phyloP scores from a whole-genome alignment of 2,329 filamentous ascomycete species.

The Xylariales sp. region DNA sequence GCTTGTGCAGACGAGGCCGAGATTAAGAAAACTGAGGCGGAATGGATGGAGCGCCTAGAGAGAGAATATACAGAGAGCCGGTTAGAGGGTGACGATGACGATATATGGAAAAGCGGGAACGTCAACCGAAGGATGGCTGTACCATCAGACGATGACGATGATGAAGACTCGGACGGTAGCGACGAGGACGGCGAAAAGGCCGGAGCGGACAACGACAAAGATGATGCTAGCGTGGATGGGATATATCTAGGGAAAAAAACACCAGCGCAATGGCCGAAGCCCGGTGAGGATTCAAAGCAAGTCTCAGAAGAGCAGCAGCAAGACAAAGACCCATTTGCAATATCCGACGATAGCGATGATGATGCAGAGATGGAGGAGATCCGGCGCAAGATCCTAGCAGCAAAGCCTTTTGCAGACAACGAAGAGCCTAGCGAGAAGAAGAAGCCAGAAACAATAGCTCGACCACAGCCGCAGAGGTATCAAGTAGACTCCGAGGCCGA shows the following conservation, averaged over 20 bases:
- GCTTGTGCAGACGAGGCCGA: constrained; percentile 76
- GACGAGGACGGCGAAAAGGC: constrained; percentile 39
- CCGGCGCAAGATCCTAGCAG: constrained; percentile 81
- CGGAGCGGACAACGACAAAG: constrained; percentile 39
- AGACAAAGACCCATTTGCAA: constrained; percentile 63
- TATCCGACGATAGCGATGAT: constrained; percentile 76
- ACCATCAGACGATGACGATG: constrained; percentile 49
- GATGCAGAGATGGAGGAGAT: constrained; percentile 83
- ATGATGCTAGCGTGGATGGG: constrained; percentile 45
- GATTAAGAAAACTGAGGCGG: constrained; percentile 78
- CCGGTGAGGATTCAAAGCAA: constrained; percentile 21
- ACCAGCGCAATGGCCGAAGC: constrained; percentile 26
- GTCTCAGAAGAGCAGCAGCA: constrained; percentile 42
- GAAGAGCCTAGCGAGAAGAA: constrained; percentile 43
- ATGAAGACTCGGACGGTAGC: constrained; percentile 43
- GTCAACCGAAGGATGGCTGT: constrained; percentile 61
- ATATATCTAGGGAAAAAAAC: constrained; percentile 57
- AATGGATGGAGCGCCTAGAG: constrained; percentile 87
- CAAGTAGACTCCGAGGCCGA: constrained; percentile 63
- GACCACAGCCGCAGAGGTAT: constrained; percentile 44
- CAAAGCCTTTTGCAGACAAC: constrained; percentile 76
- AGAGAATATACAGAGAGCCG: constrained; percentile 81
- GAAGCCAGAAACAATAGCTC: constrained; percentile 58
- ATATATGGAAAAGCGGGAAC: constrained; percentile 90
- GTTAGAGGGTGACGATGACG: constrained; percentile 59